Conservation (phyloP, 192 early-diverging fungal species). For the Coemansia sp. region DNA sequence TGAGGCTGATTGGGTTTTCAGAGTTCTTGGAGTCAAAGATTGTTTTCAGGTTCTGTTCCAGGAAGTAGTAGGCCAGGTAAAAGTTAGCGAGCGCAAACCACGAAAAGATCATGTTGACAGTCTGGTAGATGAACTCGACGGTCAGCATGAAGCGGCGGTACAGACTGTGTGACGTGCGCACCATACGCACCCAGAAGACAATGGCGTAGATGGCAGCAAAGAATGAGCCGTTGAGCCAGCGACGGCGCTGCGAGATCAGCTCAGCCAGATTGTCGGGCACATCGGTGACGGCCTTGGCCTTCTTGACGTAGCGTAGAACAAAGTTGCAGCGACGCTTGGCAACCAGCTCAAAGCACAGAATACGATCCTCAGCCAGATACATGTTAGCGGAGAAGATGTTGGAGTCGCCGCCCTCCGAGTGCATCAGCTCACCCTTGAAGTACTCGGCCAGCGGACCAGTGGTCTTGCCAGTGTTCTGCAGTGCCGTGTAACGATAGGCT, state of each 20-base stretch:
- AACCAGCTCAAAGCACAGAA: slow-evolving; percentile 93
- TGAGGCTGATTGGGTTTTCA: slow-evolving; percentile 43
- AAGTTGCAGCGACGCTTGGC: slow-evolving; percentile 78
- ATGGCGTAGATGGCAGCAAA: slow-evolving; percentile 90
- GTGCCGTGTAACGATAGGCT: slow-evolving; percentile 86
- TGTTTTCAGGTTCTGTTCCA: slow-evolving; percentile 58
- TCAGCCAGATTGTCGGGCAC: slow-evolving; percentile 87
- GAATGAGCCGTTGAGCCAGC: slow-evolving; percentile 96
- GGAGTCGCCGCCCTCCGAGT: slow-evolving; percentile 67
- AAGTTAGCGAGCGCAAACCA: slow-evolving; percentile 93
- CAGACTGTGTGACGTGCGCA: slow-evolving; percentile 72
- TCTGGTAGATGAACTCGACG: slow-evolving; percentile 81
- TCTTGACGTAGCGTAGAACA: slow-evolving; percentile 86
- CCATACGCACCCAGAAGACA: slow-evolving; percentile 75
- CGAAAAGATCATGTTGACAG: slow-evolving; percentile 78
- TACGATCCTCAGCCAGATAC: slow-evolving; percentile 92
- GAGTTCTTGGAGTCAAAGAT: slow-evolving; percentile 34
- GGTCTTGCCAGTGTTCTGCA: slow-evolving; percentile 66
- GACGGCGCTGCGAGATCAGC: slow-evolving; percentile 93
- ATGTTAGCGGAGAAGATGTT: slow-evolving; percentile 87
- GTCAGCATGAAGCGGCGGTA: slow-evolving; percentile 72
- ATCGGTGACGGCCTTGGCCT: slow-evolving; percentile 89
- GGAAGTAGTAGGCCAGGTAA: slow-evolving; percentile 88
- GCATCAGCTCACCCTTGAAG: slow-evolving; percentile 90
- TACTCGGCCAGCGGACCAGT: slow-evolving; percentile 75